Percentiles rank a stretch among this genome's conserved stretches.
Evolutionary conservation across 805 yeast genomes (phyloP).

Genomic region (Cyberlindnera subsufficiens): DNA sequence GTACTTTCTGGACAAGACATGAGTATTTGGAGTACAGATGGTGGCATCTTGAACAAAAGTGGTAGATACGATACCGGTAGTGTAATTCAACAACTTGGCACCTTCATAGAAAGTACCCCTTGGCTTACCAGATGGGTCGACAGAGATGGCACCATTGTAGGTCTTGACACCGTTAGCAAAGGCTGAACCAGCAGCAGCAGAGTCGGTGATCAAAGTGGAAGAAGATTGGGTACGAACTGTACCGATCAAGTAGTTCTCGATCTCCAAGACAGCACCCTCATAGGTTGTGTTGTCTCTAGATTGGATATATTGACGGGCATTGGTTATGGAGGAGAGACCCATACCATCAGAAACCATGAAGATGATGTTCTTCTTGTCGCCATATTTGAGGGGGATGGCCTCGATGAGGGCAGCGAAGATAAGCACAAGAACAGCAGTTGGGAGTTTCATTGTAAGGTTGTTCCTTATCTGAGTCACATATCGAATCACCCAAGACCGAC

Average conservation of each 20-base stretch:
- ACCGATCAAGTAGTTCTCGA: constrained; percentile 73
- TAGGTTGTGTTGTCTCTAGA: constrained; percentile 41
- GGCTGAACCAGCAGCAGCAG: constrained; percentile 96
- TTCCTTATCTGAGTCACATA: no score
- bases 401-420: constrained; percentile 18
- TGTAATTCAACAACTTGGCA: constrained; percentile 70
- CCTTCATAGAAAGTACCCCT: constrained; percentile 88
- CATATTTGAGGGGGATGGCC: constrained; percentile 22
- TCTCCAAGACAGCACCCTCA: constrained; percentile 45
- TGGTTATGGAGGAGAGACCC: constrained; percentile 81
- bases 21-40: constrained; percentile 83
- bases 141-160: constrained; percentile 92
- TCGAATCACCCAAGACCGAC: no score
- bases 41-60: constrained; percentile 92
- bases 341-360: constrained; percentile 91
- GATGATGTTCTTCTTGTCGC: constrained; percentile 62
- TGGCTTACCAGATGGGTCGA: constrained; percentile 56
- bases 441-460: constrained; percentile 15
- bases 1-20: constrained; percentile 64
- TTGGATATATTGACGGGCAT: constrained; percentile 73
- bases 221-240: constrained; percentile 80
- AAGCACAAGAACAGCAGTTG: constrained; percentile 17
- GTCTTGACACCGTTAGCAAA: constrained; percentile 77
- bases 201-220: constrained; percentile 75
- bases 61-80: constrained; percentile 86